Percentiles rank a stretch among this genome's conserved stretches.
Conservation (phyloP, 2,329 filamentous ascomycete genomes). For the Phialocephala sp. region DNA sequence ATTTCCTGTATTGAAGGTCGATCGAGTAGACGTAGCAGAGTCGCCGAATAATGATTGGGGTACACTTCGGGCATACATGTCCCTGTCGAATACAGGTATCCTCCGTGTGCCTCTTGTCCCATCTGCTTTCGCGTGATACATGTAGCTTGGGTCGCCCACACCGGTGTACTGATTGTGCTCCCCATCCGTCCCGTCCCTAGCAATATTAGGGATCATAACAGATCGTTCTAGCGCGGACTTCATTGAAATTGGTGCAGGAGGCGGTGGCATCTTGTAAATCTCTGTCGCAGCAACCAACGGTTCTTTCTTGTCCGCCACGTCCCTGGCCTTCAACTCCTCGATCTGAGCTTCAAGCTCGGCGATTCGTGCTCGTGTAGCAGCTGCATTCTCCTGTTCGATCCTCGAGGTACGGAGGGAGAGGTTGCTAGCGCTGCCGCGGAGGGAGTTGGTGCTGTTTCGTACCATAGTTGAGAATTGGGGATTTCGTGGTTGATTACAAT, state of each 20-base stretch:
- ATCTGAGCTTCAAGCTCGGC: constrained; percentile 30
- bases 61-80: not conserved
- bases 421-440: constrained; percentile 33
- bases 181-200: too few species aligned
- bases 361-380: constrained; percentile 26
- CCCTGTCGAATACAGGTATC: not conserved
- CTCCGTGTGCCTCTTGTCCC: not conserved
- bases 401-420: constrained; percentile 28
- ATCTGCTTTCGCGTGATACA: not conserved
- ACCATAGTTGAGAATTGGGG: constrained; percentile 35
- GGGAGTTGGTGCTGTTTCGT: constrained; percentile 34
- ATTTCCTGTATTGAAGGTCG: not conserved
- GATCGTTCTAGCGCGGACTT: not conserved
- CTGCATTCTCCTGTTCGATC: constrained; percentile 18
- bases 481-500: not conserved
- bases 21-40: not conserved
- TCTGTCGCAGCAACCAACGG: not conserved
- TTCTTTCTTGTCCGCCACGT: not conserved
- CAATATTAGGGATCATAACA: too few species aligned
- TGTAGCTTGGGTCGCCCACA: not conserved
- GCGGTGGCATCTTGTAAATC: not conserved
- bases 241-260: not conserved
- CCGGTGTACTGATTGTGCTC: too few species aligned
- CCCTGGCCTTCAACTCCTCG: not conserved
- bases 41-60: too few species aligned